Evolutionary conservation across 116 monocot species (phyloP).

Genomic region (Phalaenopsis hybrid): DNA sequence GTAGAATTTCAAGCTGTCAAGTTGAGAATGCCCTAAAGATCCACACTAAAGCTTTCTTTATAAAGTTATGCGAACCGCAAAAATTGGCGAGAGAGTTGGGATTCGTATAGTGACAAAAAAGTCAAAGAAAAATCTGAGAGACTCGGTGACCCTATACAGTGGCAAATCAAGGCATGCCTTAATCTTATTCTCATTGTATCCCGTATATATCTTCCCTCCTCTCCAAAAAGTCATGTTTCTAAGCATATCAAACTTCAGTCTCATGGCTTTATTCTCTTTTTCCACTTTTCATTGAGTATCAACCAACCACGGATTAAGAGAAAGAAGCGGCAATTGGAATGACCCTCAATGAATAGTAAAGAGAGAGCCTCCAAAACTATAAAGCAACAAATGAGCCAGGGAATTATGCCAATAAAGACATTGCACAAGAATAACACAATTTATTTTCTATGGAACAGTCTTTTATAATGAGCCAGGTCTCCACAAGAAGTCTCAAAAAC

Average conservation of each 20-base stretch:
- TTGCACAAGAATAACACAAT: too few relatives aligned
- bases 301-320: background rate
- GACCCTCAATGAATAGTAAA: background rate
- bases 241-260: background rate
- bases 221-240: background rate
- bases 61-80: background rate
- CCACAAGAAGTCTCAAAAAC: too few relatives aligned
- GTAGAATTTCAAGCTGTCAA: background rate
- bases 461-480: too few relatives aligned
- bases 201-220: background rate
- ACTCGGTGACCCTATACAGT: background rate
- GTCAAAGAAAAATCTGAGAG: background rate
- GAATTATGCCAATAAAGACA: too few relatives aligned
- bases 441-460: too few relatives aligned
- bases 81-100: background rate
- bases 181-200: background rate
- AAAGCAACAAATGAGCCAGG: too few relatives aligned
- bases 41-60: background rate
- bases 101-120: background rate
- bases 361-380: too few relatives aligned
- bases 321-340: background rate
- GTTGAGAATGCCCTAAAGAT: background rate
- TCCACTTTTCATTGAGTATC: background rate
- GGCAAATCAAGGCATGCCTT: background rate
- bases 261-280: background rate